Evolutionary conservation across 2,329 filamentous ascomycete species (phyloP).

Genomic region (Rhynchosporium secalis): DNA sequence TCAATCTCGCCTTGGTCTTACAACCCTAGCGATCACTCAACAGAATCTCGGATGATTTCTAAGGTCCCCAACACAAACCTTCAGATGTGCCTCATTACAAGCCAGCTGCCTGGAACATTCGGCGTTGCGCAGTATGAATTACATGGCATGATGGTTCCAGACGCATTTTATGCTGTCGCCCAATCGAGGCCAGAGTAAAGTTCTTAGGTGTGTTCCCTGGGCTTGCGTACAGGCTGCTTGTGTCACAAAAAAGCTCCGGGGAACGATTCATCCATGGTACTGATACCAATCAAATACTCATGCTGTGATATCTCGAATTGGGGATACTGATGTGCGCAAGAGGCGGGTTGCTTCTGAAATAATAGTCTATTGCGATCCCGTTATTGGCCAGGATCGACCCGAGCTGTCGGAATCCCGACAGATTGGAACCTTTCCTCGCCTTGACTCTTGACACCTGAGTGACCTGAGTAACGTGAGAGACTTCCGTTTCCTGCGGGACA

Average conservation of each 20-base stretch:
- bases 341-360: constrained; percentile 2
- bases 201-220: background rate
- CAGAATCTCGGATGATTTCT: too few relatives aligned
- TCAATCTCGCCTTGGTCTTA: too few relatives aligned
- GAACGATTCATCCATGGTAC: constrained; percentile 21
- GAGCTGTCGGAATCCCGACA: constrained; percentile 4
- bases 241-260: constrained; percentile 4
- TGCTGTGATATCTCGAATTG: background rate
- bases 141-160: background rate
- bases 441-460: constrained; percentile 5
- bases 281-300: constrained; percentile 17
- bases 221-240: background rate
- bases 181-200: background rate
- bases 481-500: background rate
- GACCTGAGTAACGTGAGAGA: background rate
- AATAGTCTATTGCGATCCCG: constrained; percentile 5
- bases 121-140: background rate
- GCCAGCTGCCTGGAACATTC: too few relatives aligned
- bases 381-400: constrained; percentile 13
- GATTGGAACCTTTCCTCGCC: constrained; percentile 3
- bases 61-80: too few relatives aligned
- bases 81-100: too few relatives aligned
- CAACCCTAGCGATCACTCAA: too few relatives aligned
- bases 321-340: constrained; percentile 9
- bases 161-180: background rate